A percentile compares a stretch with the other conserved stretches of the same genome.
Conservation (phyloP, 2,329 filamentous ascomycete species). For the Trichoderma semiorbis region DNA sequence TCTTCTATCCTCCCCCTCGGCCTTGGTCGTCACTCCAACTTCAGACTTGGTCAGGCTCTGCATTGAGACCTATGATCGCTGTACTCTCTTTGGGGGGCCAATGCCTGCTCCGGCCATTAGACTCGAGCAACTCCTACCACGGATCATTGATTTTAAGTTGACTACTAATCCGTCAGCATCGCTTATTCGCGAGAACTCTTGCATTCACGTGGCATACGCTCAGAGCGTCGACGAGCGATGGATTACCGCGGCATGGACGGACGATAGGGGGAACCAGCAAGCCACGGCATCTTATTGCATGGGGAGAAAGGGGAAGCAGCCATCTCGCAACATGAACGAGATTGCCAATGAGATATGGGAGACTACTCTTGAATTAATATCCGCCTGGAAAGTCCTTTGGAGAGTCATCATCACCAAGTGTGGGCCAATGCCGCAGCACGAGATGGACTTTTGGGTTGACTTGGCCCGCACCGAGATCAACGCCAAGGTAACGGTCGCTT, state of each 20-base stretch:
- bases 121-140: constrained; percentile 66
- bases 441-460: constrained; percentile 58
- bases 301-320: constrained; percentile 52
- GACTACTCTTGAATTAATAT: constrained; percentile 70
- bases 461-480: constrained; percentile 51
- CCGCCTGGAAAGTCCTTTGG: constrained; percentile 69
- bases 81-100: constrained; percentile 54
- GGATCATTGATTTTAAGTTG: constrained; percentile 72
- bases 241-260: constrained; percentile 78
- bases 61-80: constrained; percentile 75
- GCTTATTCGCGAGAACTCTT: constrained; percentile 72
- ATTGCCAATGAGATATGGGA: constrained; percentile 76
- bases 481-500: constrained; percentile 51
- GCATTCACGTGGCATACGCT: constrained; percentile 76
- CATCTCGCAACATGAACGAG: constrained; percentile 54
- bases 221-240: constrained; percentile 72
- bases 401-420: constrained; percentile 71
- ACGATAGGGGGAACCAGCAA: constrained; percentile 71
- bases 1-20: constrained; percentile 61
- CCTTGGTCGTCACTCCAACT: constrained; percentile 60
- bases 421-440: constrained; percentile 63
- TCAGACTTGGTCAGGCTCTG: constrained; percentile 60
- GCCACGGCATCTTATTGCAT: constrained; percentile 72
- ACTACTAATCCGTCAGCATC: constrained; percentile 65
- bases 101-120: constrained; percentile 67